Evolutionary conservation across 129 eudicot species (phyloP).

Genomic region (Heracleum sosnowskyi): DNA sequence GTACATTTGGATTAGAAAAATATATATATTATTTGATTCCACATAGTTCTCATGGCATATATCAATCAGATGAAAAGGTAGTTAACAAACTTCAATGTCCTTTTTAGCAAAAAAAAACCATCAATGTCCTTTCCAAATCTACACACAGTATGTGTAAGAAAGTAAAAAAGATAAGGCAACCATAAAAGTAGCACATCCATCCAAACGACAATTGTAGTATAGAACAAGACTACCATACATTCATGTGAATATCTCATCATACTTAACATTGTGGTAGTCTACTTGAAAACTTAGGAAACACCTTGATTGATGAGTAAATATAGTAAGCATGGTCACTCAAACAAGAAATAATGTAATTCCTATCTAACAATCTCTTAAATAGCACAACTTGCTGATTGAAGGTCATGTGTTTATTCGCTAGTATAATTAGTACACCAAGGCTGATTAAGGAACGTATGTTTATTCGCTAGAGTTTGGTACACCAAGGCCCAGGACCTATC

Average conservation of each 20-base stretch:
- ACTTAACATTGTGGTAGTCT: neutral
- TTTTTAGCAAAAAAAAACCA: too few species aligned
- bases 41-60: neutral
- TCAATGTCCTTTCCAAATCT: too few species aligned
- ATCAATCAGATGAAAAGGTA: neutral
- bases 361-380: neutral
- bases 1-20: neutral
- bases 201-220: neutral
- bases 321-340: neutral
- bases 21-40: neutral
- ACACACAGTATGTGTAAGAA: neutral
- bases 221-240: neutral
- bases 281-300: neutral
- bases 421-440: neutral
- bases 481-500: neutral
- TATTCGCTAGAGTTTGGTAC: neutral
- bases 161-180: too few species aligned
- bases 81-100: neutral
- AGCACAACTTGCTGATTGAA: neutral
- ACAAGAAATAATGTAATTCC: neutral
- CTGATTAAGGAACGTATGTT: neutral
- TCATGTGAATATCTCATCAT: neutral
- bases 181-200: neutral
- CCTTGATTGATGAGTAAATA: neutral
- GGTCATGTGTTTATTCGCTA: neutral